Conservation (phyloP, 2,329 filamentous ascomycete species). For the Cercospora citrullina region DNA sequence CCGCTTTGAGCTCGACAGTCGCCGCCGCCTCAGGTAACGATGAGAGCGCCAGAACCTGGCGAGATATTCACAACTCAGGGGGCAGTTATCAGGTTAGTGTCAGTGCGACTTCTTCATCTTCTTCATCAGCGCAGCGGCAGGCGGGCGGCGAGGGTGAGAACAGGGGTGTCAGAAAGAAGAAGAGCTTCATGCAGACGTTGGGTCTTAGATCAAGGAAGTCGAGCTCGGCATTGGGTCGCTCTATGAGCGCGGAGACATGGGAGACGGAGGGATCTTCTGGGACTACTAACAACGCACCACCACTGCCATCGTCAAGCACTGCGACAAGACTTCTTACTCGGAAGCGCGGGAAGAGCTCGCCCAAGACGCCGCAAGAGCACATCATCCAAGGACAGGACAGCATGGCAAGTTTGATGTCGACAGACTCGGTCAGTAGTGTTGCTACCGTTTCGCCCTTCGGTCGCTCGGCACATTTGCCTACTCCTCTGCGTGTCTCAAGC, state of each 20-base stretch:
- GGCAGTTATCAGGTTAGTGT: slow-evolving; percentile 2
- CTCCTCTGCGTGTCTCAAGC: slow-evolving; percentile 6
- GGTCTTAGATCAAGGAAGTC: slow-evolving; percentile 11
- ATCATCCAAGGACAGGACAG: slow-evolving; percentile 4
- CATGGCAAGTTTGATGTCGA: slow-evolving; percentile 14
- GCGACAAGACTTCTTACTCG: not conserved
- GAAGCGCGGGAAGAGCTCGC: not conserved
- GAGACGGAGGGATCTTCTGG: not conserved
- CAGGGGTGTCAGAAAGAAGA: slow-evolving; percentile 7
- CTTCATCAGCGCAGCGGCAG: slow-evolving; percentile 5
- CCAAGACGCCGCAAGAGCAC: not conserved
- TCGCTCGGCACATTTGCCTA: slow-evolving; percentile 3
- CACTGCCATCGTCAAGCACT: not conserved
- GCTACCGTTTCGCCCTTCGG: slow-evolving; percentile 12
- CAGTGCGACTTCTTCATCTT: not conserved
- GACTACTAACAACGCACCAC: not conserved
- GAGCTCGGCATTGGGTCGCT: not conserved
- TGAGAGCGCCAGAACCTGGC: not conserved
- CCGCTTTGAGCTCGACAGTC: slow-evolving; percentile 1
- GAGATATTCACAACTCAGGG: not conserved
- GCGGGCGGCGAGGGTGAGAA: not conserved
- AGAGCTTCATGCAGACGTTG: slow-evolving; percentile 8
- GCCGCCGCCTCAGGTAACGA: not conserved
- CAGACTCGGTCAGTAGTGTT: slow-evolving; percentile 9
- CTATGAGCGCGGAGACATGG: slow-evolving; percentile 6